These are phyloP conservation scores for Naganishia vaughanmartiniae DNA, from an alignment of 768 basidiomycete genomes.

Conservation along the genomic window DNA sequence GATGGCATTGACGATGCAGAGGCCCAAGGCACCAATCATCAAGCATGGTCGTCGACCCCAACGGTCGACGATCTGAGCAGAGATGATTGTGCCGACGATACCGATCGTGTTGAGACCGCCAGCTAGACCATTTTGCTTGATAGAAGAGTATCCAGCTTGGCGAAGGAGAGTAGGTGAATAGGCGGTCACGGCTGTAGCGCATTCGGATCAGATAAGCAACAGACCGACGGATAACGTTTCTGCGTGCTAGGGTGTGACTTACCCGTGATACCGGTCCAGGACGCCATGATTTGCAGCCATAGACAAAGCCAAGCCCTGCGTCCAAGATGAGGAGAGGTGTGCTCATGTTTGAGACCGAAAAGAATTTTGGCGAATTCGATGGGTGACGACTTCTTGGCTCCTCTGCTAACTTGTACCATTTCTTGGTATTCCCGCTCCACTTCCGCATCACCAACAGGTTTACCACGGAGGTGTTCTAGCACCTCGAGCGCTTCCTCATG, in stretches of 20 bases:
- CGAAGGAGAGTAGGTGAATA: conserved; percentile 37
- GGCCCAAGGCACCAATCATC: conserved; percentile 32
- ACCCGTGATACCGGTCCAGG: conserved; percentile 36
- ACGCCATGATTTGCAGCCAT: conserved; percentile 40
- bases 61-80: conserved; percentile 30
- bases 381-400: conserved; percentile 24
- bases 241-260: conserved; percentile 27
- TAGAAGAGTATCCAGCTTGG: conserved; percentile 36
- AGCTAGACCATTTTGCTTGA: conserved; percentile 38
- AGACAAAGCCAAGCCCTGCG: conserved; percentile 37
- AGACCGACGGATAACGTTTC: too few relatives aligned
- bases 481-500: conserved; percentile 34
- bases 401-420: conserved; percentile 28
- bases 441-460: conserved; percentile 5
- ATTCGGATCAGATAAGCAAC: too few relatives aligned
- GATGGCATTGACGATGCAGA: conserved; percentile 33
- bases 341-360: conserved; percentile 2
- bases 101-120: conserved; percentile 38
- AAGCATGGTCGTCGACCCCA: conserved; percentile 34
- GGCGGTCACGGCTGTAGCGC: conserved; percentile 27
- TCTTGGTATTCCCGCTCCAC: conserved; percentile 31
- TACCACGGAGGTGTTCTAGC: conserved; percentile 35
- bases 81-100: conserved; percentile 38
- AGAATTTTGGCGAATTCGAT: conserved; percentile 28
- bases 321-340: conserved; percentile 28